Conservation (phyloP, 371 early-diverging fungal genomes). For the Circinella umbellata region DNA sequence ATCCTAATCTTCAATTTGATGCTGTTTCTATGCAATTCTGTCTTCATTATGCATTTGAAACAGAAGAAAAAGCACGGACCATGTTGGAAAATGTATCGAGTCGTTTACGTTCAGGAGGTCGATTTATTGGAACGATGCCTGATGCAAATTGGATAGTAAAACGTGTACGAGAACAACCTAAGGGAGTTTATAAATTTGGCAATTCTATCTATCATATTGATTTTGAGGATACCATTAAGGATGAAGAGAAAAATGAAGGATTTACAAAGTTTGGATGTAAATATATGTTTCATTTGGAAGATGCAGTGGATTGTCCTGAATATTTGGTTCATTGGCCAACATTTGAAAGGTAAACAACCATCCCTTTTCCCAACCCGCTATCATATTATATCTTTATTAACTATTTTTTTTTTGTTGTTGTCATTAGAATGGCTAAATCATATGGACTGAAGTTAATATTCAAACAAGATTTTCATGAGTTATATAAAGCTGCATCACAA, state of each 20-base stretch:
- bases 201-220: constrained; percentile 85
- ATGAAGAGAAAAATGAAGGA: constrained; percentile 25
- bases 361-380: too few species aligned
- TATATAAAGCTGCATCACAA: constrained; percentile 67
- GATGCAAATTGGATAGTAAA: constrained; percentile 89
- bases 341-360: constrained; percentile 62
- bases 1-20: constrained; percentile 71
- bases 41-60: constrained; percentile 97
- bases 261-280: constrained; percentile 80
- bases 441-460: constrained; percentile 78
- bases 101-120: constrained; percentile 83
- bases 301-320: constrained; percentile 99
- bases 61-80: constrained; percentile 77
- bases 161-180: constrained; percentile 37
- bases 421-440: constrained; percentile 77
- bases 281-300: constrained; percentile 94
- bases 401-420: too few species aligned
- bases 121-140: constrained; percentile 95
- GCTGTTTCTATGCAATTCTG: constrained; percentile 96
- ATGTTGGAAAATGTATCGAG: constrained; percentile 86
- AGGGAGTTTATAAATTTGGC: constrained; percentile 65
- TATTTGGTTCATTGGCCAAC: constrained; percentile 91
- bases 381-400: too few species aligned
- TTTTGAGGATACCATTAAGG: constrained; percentile 66
- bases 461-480: constrained; percentile 81